phyloP scores from a whole-genome alignment of 805 yeast species.

The Metschnikowia cerradonensis region DNA sequence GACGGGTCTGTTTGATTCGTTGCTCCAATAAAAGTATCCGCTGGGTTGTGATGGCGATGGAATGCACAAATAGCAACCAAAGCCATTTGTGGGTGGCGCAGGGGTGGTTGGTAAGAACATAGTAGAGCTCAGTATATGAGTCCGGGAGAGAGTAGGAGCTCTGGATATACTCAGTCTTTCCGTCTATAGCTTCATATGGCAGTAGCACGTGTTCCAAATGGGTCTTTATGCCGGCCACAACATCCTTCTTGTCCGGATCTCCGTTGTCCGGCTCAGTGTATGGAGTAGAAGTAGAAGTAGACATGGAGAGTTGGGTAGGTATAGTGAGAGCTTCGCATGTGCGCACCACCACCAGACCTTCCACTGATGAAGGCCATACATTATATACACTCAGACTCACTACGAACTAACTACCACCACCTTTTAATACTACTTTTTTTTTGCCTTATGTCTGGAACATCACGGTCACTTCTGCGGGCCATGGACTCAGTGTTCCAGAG shows the following conservation, averaged over 20 bases:
- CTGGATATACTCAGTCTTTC: conserved; percentile 2
- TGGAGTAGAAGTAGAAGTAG: not conserved
- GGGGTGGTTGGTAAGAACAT: conserved; percentile 8
- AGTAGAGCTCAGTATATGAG: conserved; percentile 8
- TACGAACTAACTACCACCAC: not conserved
- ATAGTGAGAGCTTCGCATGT: not conserved
- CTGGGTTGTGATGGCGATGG: not conserved
- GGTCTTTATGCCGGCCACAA: not conserved
- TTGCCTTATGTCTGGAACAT: conserved; percentile 13
- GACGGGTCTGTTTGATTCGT: not conserved
- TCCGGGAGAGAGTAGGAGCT: conserved; percentile 12
- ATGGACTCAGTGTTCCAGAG: conserved; percentile 10
- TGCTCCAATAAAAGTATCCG: not conserved
- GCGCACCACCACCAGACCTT: too few species aligned
- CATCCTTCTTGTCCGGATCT: not conserved
- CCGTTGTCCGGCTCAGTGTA: not conserved
- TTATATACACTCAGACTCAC: too few species aligned
- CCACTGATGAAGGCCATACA: too few species aligned
- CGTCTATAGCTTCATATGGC: not conserved
- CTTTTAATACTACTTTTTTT: too few species aligned
- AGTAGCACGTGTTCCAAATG: conserved; percentile 6
- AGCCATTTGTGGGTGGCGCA: conserved; percentile 7
- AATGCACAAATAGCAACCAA: conserved; percentile 8
- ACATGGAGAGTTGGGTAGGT: not conserved
- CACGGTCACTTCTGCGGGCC: conserved; percentile 15